Percentiles rank a stretch among this genome's conserved stretches.
phyloP scores from a whole-genome alignment of 139 green algal species.

The Mesotaenium endlicherianum region DNA sequence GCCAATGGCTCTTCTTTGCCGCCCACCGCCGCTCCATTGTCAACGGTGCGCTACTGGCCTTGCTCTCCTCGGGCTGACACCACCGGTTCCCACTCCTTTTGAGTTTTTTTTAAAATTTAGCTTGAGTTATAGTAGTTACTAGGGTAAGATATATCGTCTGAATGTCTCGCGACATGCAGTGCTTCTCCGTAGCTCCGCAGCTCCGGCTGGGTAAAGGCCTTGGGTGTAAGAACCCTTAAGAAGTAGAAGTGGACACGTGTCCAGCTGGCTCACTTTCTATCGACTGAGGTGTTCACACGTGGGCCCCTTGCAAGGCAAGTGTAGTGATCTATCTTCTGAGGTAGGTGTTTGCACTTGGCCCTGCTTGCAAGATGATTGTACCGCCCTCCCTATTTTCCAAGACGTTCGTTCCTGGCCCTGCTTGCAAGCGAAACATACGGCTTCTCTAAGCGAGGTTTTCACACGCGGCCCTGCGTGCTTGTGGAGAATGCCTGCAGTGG shows the following conservation, averaged over 20 bases:
- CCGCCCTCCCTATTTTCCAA: background rate
- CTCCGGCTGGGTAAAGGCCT: too few species aligned
- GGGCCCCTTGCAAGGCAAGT: background rate
- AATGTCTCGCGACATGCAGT: too few species aligned
- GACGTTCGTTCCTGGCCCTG: background rate
- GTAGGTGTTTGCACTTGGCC: background rate
- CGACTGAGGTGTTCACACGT: too few species aligned
- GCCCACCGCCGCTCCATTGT: conserved; percentile 33
- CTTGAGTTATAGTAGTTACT: background rate
- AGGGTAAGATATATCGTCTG: background rate
- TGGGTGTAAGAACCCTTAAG: too few species aligned
- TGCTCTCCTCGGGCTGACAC: background rate
- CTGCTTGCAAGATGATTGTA: background rate
- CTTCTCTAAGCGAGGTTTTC: too few species aligned
- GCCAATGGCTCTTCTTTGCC: conserved; percentile 46
- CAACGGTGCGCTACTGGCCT: conserved; percentile 28
- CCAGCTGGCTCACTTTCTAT: too few species aligned
- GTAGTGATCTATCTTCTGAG: background rate
- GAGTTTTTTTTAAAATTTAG: background rate
- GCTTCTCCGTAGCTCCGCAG: too few species aligned
- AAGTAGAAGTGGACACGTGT: too few species aligned
- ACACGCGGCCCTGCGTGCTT: too few species aligned
- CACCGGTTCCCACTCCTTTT: background rate
- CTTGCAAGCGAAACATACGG: background rate
- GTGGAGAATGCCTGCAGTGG: conserved; percentile 19